These are phyloP conservation scores for Candida krabiensis DNA, from an alignment of 805 yeast genomes.

Conservation along the genomic window DNA sequence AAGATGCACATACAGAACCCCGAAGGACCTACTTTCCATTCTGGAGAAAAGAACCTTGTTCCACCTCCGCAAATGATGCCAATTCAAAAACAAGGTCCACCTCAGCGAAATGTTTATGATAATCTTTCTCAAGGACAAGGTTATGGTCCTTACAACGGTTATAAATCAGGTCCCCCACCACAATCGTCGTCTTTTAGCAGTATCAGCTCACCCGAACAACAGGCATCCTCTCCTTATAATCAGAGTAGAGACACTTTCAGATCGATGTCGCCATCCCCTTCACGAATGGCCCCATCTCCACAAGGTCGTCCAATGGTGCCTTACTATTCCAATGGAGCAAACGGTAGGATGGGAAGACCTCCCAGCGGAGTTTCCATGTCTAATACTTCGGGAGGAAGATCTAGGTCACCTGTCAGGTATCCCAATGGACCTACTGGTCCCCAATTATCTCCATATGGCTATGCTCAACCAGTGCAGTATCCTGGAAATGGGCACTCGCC, in stretches of 20 bases:
- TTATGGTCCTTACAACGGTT: no score
- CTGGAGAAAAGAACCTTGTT: no score
- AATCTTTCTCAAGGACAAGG: no score
- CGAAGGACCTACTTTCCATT: no score
- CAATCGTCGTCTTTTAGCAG: constrained; percentile 5
- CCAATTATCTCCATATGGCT: background rate
- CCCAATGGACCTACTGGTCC: constrained; percentile 1
- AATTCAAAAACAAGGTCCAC: no score
- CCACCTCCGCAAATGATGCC: no score
- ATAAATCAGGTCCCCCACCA: no score
- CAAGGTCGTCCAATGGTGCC: constrained; percentile 4
- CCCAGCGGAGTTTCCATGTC: background rate
- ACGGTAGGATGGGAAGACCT: no score
- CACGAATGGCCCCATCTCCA: background rate
- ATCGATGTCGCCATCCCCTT: background rate
- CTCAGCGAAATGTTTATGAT: no score
- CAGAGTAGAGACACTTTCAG: background rate
- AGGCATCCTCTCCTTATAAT: constrained; percentile 4
- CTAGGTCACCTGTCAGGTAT: background rate
- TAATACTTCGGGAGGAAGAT: background rate
- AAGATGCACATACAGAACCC: no score
- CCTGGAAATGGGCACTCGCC: no score
- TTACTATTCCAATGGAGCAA: no score
- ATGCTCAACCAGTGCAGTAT: background rate
- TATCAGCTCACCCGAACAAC: constrained; percentile 6